Percentiles rank a stretch among this genome's conserved stretches.
Conservation (phyloP, 805 yeast genomes). For the Ogataea wickerhamii region DNA sequence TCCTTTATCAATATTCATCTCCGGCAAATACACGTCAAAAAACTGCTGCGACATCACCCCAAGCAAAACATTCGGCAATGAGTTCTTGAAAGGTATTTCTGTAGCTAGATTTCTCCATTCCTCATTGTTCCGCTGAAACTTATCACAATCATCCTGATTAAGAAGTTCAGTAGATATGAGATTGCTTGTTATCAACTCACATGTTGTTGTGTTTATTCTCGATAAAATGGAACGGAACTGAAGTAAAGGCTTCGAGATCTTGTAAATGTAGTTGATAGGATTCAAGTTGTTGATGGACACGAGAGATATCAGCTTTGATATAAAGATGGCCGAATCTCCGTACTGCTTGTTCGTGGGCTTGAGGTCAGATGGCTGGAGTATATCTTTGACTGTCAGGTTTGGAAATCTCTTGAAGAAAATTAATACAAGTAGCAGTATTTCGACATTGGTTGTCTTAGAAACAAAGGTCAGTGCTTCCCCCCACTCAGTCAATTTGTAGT, state of each 20-base stretch:
- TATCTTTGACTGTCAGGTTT: conserved; percentile 39
- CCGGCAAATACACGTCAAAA: conserved; percentile 35
- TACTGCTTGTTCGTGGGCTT: conserved; percentile 38
- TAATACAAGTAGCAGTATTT: conserved; percentile 45
- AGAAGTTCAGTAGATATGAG: conserved; percentile 45
- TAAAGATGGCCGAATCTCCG: conserved; percentile 35
- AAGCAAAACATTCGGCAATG: conserved; percentile 57
- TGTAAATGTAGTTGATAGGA: conserved; percentile 60
- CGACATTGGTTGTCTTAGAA: conserved; percentile 28
- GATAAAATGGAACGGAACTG: conserved; percentile 64
- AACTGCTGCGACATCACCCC: conserved; percentile 58
- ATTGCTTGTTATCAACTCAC: conserved; percentile 53
- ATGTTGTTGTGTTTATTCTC: conserved; percentile 45
- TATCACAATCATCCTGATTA: conserved; percentile 53
- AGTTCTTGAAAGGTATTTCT: conserved; percentile 57
- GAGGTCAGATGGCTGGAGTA: conserved; percentile 34
- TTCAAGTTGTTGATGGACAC: conserved; percentile 44
- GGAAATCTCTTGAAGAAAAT: conserved; percentile 39
- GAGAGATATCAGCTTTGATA: conserved; percentile 48
- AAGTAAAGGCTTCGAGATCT: conserved; percentile 62
- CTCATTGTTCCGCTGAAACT: conserved; percentile 38
- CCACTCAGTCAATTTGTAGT: conserved; percentile 45
- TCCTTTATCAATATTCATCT: conserved; percentile 13
- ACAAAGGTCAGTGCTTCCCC: conserved; percentile 46
- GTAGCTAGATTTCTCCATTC: conserved; percentile 59